A percentile compares a stretch with the other conserved stretches of the same genome.
These are phyloP conservation scores for Fusarium circinatum DNA, from an alignment of 2,329 filamentous ascomycete genomes.

Conservation along the genomic window DNA sequence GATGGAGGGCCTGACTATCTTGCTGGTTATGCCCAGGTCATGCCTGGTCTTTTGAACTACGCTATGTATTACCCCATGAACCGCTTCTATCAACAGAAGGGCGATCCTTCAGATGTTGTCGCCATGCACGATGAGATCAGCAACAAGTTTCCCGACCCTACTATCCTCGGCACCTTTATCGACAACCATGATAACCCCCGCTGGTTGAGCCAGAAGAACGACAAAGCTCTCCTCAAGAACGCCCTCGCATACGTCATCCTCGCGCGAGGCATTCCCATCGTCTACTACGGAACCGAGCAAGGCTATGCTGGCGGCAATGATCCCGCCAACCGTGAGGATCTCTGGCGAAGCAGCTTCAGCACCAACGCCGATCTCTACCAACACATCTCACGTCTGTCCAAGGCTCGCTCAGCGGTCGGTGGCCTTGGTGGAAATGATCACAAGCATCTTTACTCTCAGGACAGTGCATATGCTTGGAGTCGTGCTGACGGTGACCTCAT, in stretches of 20 bases:
- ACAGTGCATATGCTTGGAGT: constrained; percentile 24
- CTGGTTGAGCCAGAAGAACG: constrained; percentile 62
- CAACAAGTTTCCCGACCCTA: constrained; percentile 45
- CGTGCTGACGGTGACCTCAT: constrained; percentile 18
- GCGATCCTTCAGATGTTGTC: constrained; percentile 53
- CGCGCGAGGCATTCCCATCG: constrained; percentile 69
- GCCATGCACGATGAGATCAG: constrained; percentile 52
- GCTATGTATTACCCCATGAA: constrained; percentile 57
- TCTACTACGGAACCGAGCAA: constrained; percentile 75
- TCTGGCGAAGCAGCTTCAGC: constrained; percentile 64
- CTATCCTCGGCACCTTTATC: constrained; percentile 57
- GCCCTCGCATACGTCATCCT: constrained; percentile 70
- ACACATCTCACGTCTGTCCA: constrained; percentile 29
- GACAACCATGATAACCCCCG: constrained; percentile 70
- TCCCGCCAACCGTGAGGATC: constrained; percentile 65
- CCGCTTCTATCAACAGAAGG: constrained; percentile 51
- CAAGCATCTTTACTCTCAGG: constrained; percentile 17
- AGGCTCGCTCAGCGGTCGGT: constrained; percentile 9
- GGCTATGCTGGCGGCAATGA: constrained; percentile 62
- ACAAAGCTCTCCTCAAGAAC: constrained; percentile 68
- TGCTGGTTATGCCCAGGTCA: constrained; percentile 61
- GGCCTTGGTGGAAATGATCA: constrained; percentile 22
- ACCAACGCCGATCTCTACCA: constrained; percentile 25
- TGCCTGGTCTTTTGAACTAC: constrained; percentile 72
- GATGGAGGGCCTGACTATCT: constrained; percentile 63